Evolutionary conservation across 257 asterid genomes (phyloP).

Genomic region (Penstemon newberryi): DNA sequence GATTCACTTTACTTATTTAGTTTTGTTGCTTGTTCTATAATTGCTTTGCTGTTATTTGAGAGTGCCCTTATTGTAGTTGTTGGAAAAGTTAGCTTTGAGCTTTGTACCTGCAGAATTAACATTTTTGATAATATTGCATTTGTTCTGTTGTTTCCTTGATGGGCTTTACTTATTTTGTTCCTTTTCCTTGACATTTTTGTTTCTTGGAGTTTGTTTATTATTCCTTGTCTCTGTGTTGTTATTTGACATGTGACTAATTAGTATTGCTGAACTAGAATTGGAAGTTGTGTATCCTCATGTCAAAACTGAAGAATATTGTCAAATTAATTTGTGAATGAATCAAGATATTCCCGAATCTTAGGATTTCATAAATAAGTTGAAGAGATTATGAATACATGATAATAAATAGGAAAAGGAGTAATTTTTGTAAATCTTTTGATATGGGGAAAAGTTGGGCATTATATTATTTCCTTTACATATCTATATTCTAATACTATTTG

Average conservation of each 20-base stretch:
- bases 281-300: background rate
- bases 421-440: background rate
- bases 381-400: slow-evolving; percentile 8
- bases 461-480: background rate
- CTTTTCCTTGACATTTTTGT: background rate
- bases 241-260: background rate
- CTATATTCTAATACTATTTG: background rate
- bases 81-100: too few species aligned
- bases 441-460: background rate
- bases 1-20: background rate
- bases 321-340: background rate
- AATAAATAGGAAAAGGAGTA: background rate
- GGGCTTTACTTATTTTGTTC: background rate
- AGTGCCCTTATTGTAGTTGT: background rate
- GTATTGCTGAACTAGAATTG: background rate
- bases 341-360: background rate
- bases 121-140: background rate
- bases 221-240: background rate
- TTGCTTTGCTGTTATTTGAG: background rate
- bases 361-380: slow-evolving; percentile 3
- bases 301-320: background rate
- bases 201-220: background rate
- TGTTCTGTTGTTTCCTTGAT: background rate
- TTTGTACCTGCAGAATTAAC: too few species aligned
- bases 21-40: background rate